These are phyloP conservation scores for Rhodamnia rubescens DNA, from an alignment of 345 rosid species.

Conservation along the genomic window DNA sequence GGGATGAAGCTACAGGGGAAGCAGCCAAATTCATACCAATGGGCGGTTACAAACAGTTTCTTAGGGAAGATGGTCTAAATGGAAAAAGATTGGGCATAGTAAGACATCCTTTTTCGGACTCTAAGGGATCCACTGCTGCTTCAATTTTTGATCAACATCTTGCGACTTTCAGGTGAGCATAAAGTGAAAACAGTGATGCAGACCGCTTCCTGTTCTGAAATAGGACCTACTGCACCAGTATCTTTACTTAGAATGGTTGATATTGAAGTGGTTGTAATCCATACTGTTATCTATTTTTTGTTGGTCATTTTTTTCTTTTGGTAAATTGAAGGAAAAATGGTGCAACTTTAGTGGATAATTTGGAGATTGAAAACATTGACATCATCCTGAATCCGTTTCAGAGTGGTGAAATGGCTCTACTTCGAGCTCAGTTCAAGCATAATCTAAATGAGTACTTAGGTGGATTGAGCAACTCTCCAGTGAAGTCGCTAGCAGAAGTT, in stretches of 20 bases:
- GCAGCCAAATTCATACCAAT: constrained; percentile 11
- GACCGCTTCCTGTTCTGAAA: background rate
- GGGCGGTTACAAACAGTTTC: constrained; percentile 27
- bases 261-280: background rate
- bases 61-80: constrained; percentile 5
- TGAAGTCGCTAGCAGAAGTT: constrained; percentile 22
- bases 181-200: background rate
- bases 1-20: constrained; percentile 11
- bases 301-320: background rate
- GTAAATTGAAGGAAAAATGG: constrained; percentile 5
- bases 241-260: background rate
- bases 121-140: constrained; percentile 1
- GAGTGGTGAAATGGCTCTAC: constrained; percentile 2
- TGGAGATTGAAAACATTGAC: constrained; percentile 5
- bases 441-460: constrained; percentile 18
- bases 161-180: background rate
- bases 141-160: constrained; percentile 1
- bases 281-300: background rate
- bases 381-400: background rate
- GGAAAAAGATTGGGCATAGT: constrained; percentile 23
- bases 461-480: constrained; percentile 19
- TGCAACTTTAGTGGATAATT: constrained; percentile 14
- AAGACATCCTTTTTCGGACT: constrained; percentile 1
- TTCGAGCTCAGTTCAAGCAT: constrained; percentile 21
- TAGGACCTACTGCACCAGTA: background rate